Evolutionary conservation across 148 eudicot species (phyloP), one percentile per base, ranked within the genome.

Genomic region (Amaranthus palmeri): DNA sequence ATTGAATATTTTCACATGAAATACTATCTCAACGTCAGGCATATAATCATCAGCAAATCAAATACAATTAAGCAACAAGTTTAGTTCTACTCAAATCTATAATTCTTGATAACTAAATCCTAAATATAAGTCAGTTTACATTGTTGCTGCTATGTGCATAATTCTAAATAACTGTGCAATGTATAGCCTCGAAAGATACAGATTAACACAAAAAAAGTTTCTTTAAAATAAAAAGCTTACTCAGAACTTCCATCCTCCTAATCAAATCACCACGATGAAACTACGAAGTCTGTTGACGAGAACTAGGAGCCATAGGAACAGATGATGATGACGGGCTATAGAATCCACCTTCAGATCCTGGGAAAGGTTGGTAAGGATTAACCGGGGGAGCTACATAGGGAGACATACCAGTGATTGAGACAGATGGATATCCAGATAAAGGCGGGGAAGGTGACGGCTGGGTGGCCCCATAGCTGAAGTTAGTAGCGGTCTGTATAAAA

Each of bases 291-390:
- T 86, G 81, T 72, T 84, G 92, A 41, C 85, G 85, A 42, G 86
- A 79, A 14, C 82, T 66, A 3, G 92, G 90, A 14, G 92, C 83
- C 93, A 86, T 89, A 2, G 96, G 84, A 70, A 88, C 65, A 50
- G 88, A 81, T 8, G 89, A 77, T 15, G 87, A 76, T 15, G 87
- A 76, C 67, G 81, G 88, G 61, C 77, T 65, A 61, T 90, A 92
- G 62, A 84, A 88, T 67, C 86, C 86, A 47, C 91, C 84, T 54
- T 88, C 97, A 6, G 84, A 59, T 54, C 79, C 85, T 44, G 84
- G 87, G 70, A 80, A 88, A 72, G 57, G 81, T 58, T 81, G 96
- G 76, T 82, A 88, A 14, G 81, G 74, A 72, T 77, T 81, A 53
- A 76, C 70, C 0, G 85, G 84, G 50, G 86, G 81, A 45, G 76